Base-by-base conservation (phyloP, 1,139 yeast species). In the Kurtzmaniella natalensis region DNA sequence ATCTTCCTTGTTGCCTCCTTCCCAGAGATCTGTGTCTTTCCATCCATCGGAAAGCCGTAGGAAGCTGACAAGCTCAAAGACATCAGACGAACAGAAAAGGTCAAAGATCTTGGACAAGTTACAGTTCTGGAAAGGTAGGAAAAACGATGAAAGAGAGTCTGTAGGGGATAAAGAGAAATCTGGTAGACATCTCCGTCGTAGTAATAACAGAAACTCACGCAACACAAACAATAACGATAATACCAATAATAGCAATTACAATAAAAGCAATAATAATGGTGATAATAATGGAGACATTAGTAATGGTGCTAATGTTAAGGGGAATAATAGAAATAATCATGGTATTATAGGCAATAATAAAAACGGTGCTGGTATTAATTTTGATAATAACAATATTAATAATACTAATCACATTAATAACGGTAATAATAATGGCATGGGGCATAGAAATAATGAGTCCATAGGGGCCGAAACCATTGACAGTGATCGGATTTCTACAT, bases 81-180 rank as follows among this genome's bases (percentile, higher is more conserved):
- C 36, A 14, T 28, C 42, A 35, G 37, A 44, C 41, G 35, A 50
- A 43, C 42, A 47, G 45, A 37, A 41, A 34, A 53, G 57, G 30
- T 50, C 47, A 10, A 59, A 55, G 32, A 42, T 69, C 15, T 44
- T 66, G 18, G 57, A 54, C 33, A 64, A 56, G 39, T 53, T 69
- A 16, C 70, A 62, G 46, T 69, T 69, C 47, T 69, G 75, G 75
- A 69, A 63, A 36, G 55, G 50, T 30, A 45, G 39, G 9, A 31
- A 27, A 7, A 16, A 28, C 11, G 29, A 23, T 11, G 31, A 27
- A 19, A n/a, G n/a, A n/a, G n/a, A n/a, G n/a, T n/a, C n/a, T n/a
- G n/a, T n/a, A n/a, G n/a, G n/a, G n/a, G n/a, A n/a, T n/a, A n/a
- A n/a, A n/a, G n/a, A n/a, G n/a, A n/a, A n/a, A n/a, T n/a, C n/a